Evolutionary conservation across 208 protist species (phyloP).

Genomic region (Trypanosoma caninum): DNA sequence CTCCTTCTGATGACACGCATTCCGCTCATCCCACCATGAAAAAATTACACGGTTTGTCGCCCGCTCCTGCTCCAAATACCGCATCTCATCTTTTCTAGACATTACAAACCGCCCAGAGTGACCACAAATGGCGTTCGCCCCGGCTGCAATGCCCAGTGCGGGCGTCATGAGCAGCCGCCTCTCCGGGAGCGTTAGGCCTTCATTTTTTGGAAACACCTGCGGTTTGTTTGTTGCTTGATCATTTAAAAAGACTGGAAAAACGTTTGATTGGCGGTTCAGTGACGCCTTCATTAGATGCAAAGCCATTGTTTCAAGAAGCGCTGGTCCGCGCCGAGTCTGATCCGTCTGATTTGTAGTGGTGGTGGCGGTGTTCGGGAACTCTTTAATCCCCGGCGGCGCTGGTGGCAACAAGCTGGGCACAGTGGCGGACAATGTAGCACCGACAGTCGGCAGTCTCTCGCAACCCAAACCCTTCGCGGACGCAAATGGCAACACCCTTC

Average conservation of each 20-base stretch:
- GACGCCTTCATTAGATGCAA: constrained; percentile 20
- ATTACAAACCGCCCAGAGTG: constrained; percentile 9
- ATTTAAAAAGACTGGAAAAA: constrained; percentile 22
- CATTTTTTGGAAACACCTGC: constrained; percentile 6
- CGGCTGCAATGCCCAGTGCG: constrained; percentile 19
- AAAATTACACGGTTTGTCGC: constrained; percentile 34
- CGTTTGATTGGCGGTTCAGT: constrained; percentile 21
- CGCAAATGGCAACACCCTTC: neutral
- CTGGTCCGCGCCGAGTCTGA: neutral
- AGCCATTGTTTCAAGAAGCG: constrained; percentile 22
- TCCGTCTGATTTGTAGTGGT: neutral
- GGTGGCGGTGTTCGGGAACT: neutral
- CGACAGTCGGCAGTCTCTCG: neutral
- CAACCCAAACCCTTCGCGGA: neutral
- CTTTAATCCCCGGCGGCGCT: neutral
- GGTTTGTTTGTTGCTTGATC: constrained; percentile 8
- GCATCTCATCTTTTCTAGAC: constrained; percentile 2
- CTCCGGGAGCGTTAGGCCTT: neutral
- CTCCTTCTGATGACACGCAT: constrained; percentile 30
- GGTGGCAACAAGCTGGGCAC: neutral
- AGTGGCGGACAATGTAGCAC: neutral
- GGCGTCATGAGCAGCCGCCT: constrained; percentile 19
- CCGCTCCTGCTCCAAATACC: constrained; percentile 11
- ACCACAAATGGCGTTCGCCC: constrained; percentile 19
- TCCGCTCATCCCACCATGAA: constrained; percentile 50